Base-by-base conservation (phyloP, 805 yeast genomes). In the Komagataella pastoris region DNA sequence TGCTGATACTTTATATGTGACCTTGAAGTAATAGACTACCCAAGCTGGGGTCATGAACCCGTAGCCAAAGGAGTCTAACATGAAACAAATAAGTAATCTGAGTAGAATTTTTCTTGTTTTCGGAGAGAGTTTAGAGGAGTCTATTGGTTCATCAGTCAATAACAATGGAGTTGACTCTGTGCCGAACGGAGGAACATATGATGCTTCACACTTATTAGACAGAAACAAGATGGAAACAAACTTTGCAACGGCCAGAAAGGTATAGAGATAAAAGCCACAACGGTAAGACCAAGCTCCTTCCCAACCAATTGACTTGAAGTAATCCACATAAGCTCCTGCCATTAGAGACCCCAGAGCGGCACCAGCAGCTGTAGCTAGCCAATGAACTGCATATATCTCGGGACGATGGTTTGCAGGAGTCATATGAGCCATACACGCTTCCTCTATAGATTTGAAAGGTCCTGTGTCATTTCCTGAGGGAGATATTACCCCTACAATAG, bases 381-480 rank as follows among this genome's bases (percentile, higher is more conserved):
- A 82, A 61, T 88, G 87, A 57, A 83, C 70, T 0, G 93, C 93
- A 69, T 80, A 88, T 2, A 87, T 70, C 56, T 80, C 86, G 1
- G 95, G 83, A 48, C 95, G 71, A 52, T 75, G 77, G 51, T 69
- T 70, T 44, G 73, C 74, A 0, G 83, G 80, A 0, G 95, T 83
- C 55, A 88, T 67, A 64, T 86, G 91, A 0, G 96, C 93, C 49
- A 88, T 71, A 45, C 86, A 75, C 1, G 91, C 81, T 61, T 88
- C 96, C 63, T 88, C 96, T 24, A 88, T 80, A 0, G 93, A 79
- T 60, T 85, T 83, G 65, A 88, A 88, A 0, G 96, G 96, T 0
- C 96, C 96, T 0, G 90, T 87, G 60, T 88, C 96, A 59, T 83
- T 89, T 21, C 96, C 95, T 24, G 88, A 80, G 1, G 96, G 93